These are phyloP conservation scores for Trypanosomatidae sp. DNA, from an alignment of 208 protist species.

Conservation along the genomic window DNA sequence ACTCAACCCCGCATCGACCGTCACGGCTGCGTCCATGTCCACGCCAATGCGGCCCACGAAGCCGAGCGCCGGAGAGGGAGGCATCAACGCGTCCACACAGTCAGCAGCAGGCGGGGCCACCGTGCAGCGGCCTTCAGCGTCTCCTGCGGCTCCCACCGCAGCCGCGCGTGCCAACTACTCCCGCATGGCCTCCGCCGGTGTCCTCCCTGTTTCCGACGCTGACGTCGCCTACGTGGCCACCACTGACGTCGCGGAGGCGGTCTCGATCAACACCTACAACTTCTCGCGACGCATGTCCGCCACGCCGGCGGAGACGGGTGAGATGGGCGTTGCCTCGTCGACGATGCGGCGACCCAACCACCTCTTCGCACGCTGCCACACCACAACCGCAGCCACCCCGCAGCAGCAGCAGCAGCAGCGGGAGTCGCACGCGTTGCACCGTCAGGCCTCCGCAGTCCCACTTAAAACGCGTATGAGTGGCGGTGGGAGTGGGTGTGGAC, in stretches of 20 bases:
- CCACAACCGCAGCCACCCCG: not conserved
- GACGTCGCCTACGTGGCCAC: slow-evolving; percentile 56
- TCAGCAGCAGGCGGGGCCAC: not conserved
- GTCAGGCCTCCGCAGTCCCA: slow-evolving; percentile 2
- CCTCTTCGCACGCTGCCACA: slow-evolving; percentile 38
- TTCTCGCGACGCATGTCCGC: slow-evolving; percentile 45
- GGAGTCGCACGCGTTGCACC: no score
- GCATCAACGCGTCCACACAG: no score
- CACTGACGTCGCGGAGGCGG: slow-evolving; percentile 46
- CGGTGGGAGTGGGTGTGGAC: not conserved
- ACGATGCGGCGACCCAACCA: not conserved
- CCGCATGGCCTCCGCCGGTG: slow-evolving; percentile 36
- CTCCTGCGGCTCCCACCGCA: not conserved
- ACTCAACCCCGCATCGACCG: slow-evolving; percentile 3
- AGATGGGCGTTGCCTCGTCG: not conserved
- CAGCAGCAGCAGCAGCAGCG: not conserved
- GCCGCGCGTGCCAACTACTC: slow-evolving; percentile 19
- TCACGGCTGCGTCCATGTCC: not conserved
- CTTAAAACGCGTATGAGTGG: slow-evolving; percentile 4
- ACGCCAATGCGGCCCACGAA: slow-evolving; percentile 21
- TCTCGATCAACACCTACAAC: slow-evolving; percentile 53
- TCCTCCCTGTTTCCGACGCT: slow-evolving; percentile 52
- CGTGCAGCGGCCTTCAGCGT: not conserved
- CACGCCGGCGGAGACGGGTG: not conserved
- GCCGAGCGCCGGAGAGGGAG: no score